phyloP scores from a whole-genome alignment of 2,329 filamentous ascomycete genomes.

The Pestalotiopsis sp. region DNA sequence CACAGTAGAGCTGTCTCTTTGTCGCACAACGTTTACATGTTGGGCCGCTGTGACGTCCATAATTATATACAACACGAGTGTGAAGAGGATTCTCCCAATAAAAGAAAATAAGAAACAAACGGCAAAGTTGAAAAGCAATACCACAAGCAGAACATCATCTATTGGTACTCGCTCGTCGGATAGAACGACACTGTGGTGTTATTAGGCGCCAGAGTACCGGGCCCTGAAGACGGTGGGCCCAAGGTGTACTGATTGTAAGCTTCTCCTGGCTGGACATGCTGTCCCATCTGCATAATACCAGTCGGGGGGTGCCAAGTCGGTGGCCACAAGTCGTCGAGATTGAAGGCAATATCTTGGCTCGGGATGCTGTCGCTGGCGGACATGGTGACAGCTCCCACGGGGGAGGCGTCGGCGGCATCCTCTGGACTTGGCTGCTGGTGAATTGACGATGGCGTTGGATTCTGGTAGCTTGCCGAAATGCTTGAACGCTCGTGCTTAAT shows the following conservation, averaged over 20 bases:
- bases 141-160: not conserved
- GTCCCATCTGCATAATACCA: not conserved
- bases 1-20: too few species aligned
- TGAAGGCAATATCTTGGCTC: slow-evolving; percentile 34
- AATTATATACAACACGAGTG: not conserved
- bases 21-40: too few species aligned
- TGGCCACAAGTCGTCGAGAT: slow-evolving; percentile 39
- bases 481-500: slow-evolving; percentile 18
- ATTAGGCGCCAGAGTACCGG: slow-evolving; percentile 15
- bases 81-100: not conserved
- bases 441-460: slow-evolving; percentile 22
- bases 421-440: slow-evolving; percentile 32
- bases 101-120: not conserved
- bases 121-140: not conserved
- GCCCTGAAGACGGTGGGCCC: slow-evolving; percentile 16
- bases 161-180: slow-evolving; percentile 21
- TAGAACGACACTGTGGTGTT: slow-evolving; percentile 18
- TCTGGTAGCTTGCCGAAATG: slow-evolving; percentile 13
- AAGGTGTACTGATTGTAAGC: slow-evolving; percentile 20
- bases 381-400: slow-evolving; percentile 23
- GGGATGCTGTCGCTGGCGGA: slow-evolving; percentile 24
- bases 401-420: slow-evolving; percentile 23
- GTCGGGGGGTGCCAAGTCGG: slow-evolving; percentile 16
- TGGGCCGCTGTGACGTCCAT: not conserved
- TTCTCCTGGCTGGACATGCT: slow-evolving; percentile 16